Evolutionary conservation across 139 green algal genomes (phyloP).

Genomic region (Closterium sp.): DNA sequence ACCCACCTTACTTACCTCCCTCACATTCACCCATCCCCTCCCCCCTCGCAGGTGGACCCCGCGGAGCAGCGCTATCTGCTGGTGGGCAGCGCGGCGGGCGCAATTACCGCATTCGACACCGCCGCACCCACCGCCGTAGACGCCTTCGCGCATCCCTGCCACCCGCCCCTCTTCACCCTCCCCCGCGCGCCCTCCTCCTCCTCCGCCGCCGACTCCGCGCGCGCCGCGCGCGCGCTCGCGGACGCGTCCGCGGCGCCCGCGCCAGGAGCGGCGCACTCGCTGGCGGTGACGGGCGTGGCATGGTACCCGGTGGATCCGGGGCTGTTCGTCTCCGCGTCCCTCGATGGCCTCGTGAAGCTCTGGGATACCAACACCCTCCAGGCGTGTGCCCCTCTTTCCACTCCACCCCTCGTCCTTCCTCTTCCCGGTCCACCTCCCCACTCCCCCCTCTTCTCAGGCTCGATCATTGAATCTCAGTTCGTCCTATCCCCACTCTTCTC

Average conservation of each 20-base stretch:
- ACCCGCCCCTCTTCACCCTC: background rate
- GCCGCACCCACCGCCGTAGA: background rate
- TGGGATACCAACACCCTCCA: slow-evolving; percentile 52
- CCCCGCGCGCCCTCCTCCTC: background rate
- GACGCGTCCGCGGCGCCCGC: background rate
- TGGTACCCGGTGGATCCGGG: slow-evolving; percentile 87
- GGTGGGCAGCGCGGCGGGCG: slow-evolving; percentile 13
- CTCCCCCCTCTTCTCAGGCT: background rate
- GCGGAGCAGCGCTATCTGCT: slow-evolving; percentile 41
- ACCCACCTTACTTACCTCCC: background rate
- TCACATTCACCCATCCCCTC: background rate
- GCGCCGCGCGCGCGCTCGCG: too few relatives aligned
- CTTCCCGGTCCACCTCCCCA: too few relatives aligned
- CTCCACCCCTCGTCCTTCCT: background rate
- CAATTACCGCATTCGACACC: slow-evolving; percentile 19
- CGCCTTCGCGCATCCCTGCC: background rate
- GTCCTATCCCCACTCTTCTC: too few relatives aligned
- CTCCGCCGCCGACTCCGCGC: background rate
- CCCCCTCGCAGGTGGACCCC: slow-evolving; percentile 21
- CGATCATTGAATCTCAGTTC: too few relatives aligned
- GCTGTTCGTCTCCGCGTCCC: slow-evolving; percentile 69
- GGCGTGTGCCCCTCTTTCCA: slow-evolving; percentile 14
- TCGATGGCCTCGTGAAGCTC: slow-evolving; percentile 67
- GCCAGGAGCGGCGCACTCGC: slow-evolving; percentile 9
- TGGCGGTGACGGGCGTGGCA: slow-evolving; percentile 15